These are phyloP conservation scores for Populus nigra DNA, from an alignment of 345 rosid species.

Conservation along the genomic window DNA sequence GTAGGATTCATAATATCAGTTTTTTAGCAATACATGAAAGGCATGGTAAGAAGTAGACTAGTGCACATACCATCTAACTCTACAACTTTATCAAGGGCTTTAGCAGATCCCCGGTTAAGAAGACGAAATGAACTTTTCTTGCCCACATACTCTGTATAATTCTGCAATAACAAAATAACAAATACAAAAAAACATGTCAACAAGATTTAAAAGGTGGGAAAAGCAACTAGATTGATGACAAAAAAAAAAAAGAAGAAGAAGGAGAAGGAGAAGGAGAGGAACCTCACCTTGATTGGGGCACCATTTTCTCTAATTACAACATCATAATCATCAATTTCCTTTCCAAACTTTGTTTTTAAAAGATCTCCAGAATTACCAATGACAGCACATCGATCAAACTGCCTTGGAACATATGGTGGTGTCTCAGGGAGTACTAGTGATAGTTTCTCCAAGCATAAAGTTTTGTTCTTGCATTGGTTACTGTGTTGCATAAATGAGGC, in stretches of 20 bases:
- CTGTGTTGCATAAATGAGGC: conserved; percentile 40
- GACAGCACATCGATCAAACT: conserved; percentile 88
- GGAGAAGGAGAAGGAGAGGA: neutral
- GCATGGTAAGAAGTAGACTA: conserved; percentile 2
- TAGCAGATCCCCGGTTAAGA: conserved; percentile 94
- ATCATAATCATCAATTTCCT: conserved; percentile 85
- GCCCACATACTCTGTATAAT: conserved; percentile 71
- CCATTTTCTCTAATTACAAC: conserved; percentile 90
- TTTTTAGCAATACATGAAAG: conserved; percentile 9
- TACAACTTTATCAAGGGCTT: conserved; percentile 97
- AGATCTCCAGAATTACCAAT: conserved; percentile 97
- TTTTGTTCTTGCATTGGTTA: conserved; percentile 67
- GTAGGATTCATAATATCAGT: conserved; percentile 31
- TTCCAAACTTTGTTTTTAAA: conserved; percentile 76
- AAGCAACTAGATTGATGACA: neutral
- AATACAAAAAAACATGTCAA: neutral
- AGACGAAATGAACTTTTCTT: conserved; percentile 86
- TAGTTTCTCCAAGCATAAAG: conserved; percentile 83
- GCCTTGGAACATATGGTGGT: conserved; percentile 76
- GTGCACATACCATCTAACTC: conserved; percentile 78
- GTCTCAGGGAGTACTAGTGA: conserved; percentile 77
- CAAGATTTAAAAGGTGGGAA: conserved; percentile 5
- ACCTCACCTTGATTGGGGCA: conserved; percentile 74
- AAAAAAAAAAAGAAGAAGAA: neutral
- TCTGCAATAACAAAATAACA: conserved; percentile 39